phyloP scores from a whole-genome alignment of 2,329 filamentous ascomycete genomes.

The Xylariales sp. region DNA sequence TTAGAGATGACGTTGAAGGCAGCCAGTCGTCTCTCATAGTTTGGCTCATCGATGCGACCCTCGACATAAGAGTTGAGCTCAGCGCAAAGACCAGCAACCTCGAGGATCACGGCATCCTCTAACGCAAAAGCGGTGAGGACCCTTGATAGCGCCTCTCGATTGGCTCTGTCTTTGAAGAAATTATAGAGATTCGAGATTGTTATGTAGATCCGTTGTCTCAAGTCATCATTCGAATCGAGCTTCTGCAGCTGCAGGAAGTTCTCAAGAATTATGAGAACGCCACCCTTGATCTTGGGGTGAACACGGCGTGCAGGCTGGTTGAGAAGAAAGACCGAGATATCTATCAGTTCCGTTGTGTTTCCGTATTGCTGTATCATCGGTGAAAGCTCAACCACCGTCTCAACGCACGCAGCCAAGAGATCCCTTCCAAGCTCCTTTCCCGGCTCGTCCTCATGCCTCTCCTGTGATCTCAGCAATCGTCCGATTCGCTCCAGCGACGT shows the following conservation, averaged over 20 bases:
- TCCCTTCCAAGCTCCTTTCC: slow-evolving; percentile 55
- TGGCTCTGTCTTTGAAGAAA: slow-evolving; percentile 79
- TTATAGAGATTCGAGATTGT: slow-evolving; percentile 80
- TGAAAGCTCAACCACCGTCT: slow-evolving; percentile 71
- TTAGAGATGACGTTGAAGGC: slow-evolving; percentile 72
- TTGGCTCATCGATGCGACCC: slow-evolving; percentile 73
- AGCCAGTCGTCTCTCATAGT: slow-evolving; percentile 76
- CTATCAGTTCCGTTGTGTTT: slow-evolving; percentile 72
- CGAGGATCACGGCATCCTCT: slow-evolving; percentile 54
- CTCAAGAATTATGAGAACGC: slow-evolving; percentile 74
- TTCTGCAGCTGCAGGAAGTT: slow-evolving; percentile 69
- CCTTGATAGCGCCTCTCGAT: slow-evolving; percentile 67
- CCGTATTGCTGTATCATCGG: slow-evolving; percentile 62
- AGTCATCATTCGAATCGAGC: slow-evolving; percentile 47
- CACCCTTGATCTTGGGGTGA: slow-evolving; percentile 75
- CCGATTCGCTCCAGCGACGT: slow-evolving; percentile 64
- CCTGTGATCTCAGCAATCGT: slow-evolving; percentile 55
- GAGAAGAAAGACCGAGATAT: slow-evolving; percentile 75
- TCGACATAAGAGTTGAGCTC: slow-evolving; percentile 76
- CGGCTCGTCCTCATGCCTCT: slow-evolving; percentile 16
- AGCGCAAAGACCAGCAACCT: slow-evolving; percentile 65
- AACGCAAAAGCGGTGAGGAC: slow-evolving; percentile 68
- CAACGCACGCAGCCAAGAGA: slow-evolving; percentile 73
- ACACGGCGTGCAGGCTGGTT: slow-evolving; percentile 81
- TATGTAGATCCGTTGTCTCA: slow-evolving; percentile 64